phyloP scores from a whole-genome alignment of 352 stramenopile genomes.

The Phytophthora tubulina region DNA sequence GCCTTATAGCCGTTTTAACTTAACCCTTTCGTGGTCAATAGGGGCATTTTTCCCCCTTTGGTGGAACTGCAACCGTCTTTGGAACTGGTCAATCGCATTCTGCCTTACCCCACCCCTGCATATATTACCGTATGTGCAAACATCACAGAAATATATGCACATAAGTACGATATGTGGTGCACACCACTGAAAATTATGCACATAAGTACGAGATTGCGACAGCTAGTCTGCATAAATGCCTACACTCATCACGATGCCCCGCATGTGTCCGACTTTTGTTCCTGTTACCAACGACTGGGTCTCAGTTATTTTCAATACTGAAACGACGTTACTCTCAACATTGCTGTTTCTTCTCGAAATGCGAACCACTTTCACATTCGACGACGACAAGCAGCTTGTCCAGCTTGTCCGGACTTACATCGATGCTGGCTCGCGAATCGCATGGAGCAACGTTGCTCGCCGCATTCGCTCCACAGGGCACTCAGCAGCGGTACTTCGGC shows the following conservation, averaged over 20 bases:
- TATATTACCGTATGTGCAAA: not conserved
- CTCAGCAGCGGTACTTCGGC: not conserved
- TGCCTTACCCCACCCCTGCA: not conserved
- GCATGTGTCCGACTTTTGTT: not conserved
- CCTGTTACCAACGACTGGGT: slow-evolving; percentile 5
- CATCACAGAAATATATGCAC: too few species aligned
- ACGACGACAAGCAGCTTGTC: slow-evolving; percentile 21
- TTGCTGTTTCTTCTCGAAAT: not conserved
- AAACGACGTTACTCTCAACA: slow-evolving; percentile 3
- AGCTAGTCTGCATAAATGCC: not conserved
- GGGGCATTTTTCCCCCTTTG: not conserved
- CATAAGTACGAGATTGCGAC: slow-evolving; percentile 11
- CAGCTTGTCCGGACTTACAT: slow-evolving; percentile 2
- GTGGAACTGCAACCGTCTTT: not conserved
- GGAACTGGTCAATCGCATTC: not conserved
- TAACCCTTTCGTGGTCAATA: too few species aligned
- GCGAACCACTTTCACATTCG: slow-evolving; percentile 10
- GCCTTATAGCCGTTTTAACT: too few species aligned
- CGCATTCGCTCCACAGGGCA: not conserved
- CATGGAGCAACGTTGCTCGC: not conserved
- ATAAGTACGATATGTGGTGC: not conserved
- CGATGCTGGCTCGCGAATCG: not conserved
- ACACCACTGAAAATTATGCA: slow-evolving; percentile 3
- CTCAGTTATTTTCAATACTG: slow-evolving; percentile 1
- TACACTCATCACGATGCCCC: not conserved